These are phyloP conservation scores for Panus rudis DNA, from an alignment of 768 basidiomycete genomes.

Conservation along the genomic window DNA sequence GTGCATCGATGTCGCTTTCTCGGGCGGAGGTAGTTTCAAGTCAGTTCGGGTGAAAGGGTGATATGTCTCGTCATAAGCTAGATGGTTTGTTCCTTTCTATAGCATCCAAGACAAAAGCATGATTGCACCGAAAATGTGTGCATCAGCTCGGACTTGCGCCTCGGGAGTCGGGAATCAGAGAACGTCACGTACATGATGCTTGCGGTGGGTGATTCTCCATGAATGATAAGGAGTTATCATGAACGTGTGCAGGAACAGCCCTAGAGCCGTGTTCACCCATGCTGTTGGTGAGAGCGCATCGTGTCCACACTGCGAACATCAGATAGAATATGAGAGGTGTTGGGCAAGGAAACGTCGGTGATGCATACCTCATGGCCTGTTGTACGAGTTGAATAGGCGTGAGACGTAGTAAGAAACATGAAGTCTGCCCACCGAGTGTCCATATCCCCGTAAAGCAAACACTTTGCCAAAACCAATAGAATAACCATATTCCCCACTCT, in stretches of 20 bases:
- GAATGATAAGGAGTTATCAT: conserved; percentile 18
- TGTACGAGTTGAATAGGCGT: neutral
- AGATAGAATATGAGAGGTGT: too few species aligned
- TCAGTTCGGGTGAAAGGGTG: conserved; percentile 15
- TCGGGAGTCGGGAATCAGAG: neutral
- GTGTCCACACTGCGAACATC: conserved; percentile 40
- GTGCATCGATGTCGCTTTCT: conserved; percentile 14
- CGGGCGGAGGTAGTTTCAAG: conserved; percentile 13
- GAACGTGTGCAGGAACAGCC: conserved; percentile 37
- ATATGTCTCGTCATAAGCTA: conserved; percentile 20
- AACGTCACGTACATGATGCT: conserved; percentile 16
- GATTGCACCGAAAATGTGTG: neutral
- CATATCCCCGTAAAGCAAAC: conserved; percentile 17
- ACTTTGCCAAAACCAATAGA: conserved; percentile 23
- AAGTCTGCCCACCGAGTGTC: too few species aligned
- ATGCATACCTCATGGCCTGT: conserved; percentile 45
- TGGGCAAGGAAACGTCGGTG: too few species aligned
- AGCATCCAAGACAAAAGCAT: neutral
- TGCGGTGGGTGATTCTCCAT: conserved; percentile 20
- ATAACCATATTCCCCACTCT: conserved; percentile 7
- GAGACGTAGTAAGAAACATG: conserved; percentile 2
- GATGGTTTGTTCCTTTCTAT: conserved; percentile 18
- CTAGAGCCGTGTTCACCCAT: conserved; percentile 32
- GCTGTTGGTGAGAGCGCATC: conserved; percentile 36
- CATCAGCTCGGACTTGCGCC: neutral